Base-by-base conservation (phyloP, 2,329 filamentous ascomycete species). In the Acephala macrosclerotiorum region DNA sequence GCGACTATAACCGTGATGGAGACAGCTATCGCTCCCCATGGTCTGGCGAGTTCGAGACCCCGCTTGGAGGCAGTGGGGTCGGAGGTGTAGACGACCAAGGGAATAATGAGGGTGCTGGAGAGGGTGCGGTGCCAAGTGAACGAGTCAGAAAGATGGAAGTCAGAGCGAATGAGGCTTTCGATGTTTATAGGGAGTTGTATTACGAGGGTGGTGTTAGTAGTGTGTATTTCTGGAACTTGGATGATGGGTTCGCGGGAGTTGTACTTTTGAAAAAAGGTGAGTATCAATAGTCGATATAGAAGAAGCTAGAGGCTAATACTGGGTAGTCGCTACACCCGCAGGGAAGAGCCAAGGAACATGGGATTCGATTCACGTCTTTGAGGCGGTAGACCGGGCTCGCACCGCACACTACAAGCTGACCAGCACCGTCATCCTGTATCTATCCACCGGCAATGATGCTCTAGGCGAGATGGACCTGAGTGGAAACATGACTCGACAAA, bases 1-100 rank as follows among this genome's bases (percentile, higher is more conserved):
- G 96, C 85, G 96, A 99, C 86, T 99, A 99, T 87, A 99, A 99
- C 86, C 94, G 96, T 71, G 96, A 99, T 81, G 96, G 96, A 69
- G 95, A 97, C 82, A 96, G 92, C 81, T 97, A 97, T 86, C 91
- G 96, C 69, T 97, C 93, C 71, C 96, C 96, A n/a, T 99, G 96
- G 96, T 96, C 91, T 82, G 98, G 98, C 82, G 92, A 97, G 80
- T 99, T 99, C 79, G 94, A 98, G 78, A 96, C 95, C 20, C 91
- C 94, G 16, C 86, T 97, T 66, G 90, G 92, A 71, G 86, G 86
- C 71, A 85, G 84, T 58, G 87, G 88, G 58, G 76, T 77, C 0
- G 84, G 84, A 29, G 85, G 83, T 33, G 81, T 85, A 2, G 83
- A 84, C 9, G 80, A 81, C 14, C 69, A 71, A 60, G 84, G 83